A percentile compares a stretch with the other conserved stretches of the same genome.
These are phyloP conservation scores for Podospora anserina DNA, from an alignment of 495 filamentous ascomycete genomes.

Conservation along the genomic window DNA sequence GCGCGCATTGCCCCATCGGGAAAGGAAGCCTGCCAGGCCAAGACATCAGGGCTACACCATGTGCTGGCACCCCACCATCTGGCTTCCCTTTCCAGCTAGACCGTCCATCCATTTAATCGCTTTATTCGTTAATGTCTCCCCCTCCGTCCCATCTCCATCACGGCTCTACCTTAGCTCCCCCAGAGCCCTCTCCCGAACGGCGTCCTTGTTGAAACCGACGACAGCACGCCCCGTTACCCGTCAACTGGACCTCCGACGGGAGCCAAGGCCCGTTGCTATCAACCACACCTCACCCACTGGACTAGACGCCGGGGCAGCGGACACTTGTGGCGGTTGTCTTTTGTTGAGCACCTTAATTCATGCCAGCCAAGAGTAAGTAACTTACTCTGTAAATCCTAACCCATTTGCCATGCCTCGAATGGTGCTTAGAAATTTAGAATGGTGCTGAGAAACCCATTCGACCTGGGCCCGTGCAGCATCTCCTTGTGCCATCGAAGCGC, in stretches of 20 bases:
- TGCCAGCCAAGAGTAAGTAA: not conserved
- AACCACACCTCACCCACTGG: too few species aligned
- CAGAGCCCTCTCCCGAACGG: not conserved
- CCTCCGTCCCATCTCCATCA: too few species aligned
- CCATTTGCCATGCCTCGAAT: not conserved
- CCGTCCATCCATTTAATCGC: not conserved
- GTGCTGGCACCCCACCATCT: slow-evolving; percentile 7
- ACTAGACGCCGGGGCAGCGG: not conserved
- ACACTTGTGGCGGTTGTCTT: not conserved
- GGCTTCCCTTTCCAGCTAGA: not conserved
- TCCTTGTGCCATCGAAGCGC: slow-evolving; percentile 15
- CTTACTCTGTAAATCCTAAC: not conserved
- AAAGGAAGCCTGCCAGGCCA: slow-evolving; percentile 21
- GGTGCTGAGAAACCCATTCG: not conserved
- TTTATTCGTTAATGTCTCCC: not conserved
- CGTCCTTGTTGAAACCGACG: not conserved
- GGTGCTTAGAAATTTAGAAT: not conserved
- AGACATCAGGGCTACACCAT: slow-evolving; percentile 18
- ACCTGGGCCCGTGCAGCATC: slow-evolving; percentile 17
- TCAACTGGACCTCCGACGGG: not conserved
- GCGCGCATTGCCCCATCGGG: slow-evolving; percentile 23
- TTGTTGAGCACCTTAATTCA: not conserved
- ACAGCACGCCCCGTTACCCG: not conserved
- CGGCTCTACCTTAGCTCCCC: too few species aligned
- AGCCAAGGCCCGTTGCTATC: too few species aligned